These are phyloP conservation scores for Teunomyces tritomae DNA, from an alignment of 805 yeast genomes.

Conservation along the genomic window DNA sequence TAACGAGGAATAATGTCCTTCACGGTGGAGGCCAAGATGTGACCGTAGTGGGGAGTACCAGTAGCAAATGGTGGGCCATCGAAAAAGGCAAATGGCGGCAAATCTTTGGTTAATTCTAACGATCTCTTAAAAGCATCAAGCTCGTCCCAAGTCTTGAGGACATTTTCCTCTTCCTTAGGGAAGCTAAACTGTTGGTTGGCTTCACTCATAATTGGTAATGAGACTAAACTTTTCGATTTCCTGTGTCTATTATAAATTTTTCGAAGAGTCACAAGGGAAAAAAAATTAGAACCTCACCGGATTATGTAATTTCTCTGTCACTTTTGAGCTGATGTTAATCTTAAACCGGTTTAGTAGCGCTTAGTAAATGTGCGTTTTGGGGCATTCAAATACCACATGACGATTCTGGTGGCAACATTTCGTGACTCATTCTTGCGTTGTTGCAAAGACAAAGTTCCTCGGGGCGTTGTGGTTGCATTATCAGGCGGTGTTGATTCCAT, in stretches of 20 bases:
- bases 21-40: conserved; percentile 92
- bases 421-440: not conserved
- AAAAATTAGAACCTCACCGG: not conserved
- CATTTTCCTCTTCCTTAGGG: conserved; percentile 85
- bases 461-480: conserved; percentile 51
- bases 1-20: conserved; percentile 97
- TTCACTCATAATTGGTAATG: not conserved
- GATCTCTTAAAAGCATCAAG: conserved; percentile 92
- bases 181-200: conserved; percentile 54
- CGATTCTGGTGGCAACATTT: not conserved
- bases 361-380: too few species aligned
- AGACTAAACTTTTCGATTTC: not conserved
- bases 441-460: conserved; percentile 18
- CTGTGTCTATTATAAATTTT: not conserved
- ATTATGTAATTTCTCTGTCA: conserved; percentile 2
- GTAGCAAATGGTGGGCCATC: conserved; percentile 99
- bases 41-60: conserved; percentile 99
- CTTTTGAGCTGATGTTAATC: not conserved
- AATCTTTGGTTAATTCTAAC: conserved; percentile 75
- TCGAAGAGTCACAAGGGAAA: conserved; percentile 1
- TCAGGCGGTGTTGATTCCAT: conserved; percentile 86
- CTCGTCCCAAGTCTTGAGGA: conserved; percentile 80
- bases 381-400: not conserved
- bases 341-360: too few species aligned
- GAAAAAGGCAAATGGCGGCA: conserved; percentile 86